Evolutionary conservation across 768 basidiomycete genomes (phyloP), one percentile per base, ranked within the genome.

Genomic region (Tricholoma sp.): DNA sequence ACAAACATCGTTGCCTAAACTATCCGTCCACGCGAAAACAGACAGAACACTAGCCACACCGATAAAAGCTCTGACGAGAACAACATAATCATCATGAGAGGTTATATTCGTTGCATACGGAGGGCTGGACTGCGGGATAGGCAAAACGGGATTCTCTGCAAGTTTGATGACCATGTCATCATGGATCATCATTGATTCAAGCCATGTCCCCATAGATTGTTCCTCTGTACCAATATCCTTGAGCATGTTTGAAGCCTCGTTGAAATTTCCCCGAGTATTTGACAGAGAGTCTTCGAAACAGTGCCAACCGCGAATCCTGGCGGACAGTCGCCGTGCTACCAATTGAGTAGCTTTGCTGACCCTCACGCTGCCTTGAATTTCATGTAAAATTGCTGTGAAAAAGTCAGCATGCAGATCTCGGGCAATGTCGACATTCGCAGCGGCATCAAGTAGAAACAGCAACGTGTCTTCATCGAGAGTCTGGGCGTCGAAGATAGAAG

Each of bases 11-110:
- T 84, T 80, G 0, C 85, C 85, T 18, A 89, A 72, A 66, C 88
- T 89, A 63, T 91, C 90, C 11, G 89, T 82, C 86, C 89, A 93
- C 3, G 88, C 86, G 64, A 85, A 86, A 32, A 88, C 86, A 1
- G 83, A 83, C 12, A 92, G 70, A 12, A 89, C 82, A 52, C 78
- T 76, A 2, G 84, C 77, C 7, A 91, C 77, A 1, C 90, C 90
- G 49, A 91, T 71, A 59, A 81, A 83, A 0, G 86, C 85, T 57
- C 85, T 78, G 9, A 88, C 74, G 59, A 89, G 85, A 0, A 76
- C 71, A 16, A 89, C 68, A 60, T 91, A 88, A 47, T 85, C 83
- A 24, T 76, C 76, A 64, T 84, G 82, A 3, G 79, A 60, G 59
- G 74, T 56, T 22, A 66, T 57, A 11, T 57, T 53, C 11, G 55